A percentile compares a stretch with the other conserved stretches of the same genome.
phyloP scores from a whole-genome alignment of 345 rosid species.

The Eucalyptus marginata region DNA sequence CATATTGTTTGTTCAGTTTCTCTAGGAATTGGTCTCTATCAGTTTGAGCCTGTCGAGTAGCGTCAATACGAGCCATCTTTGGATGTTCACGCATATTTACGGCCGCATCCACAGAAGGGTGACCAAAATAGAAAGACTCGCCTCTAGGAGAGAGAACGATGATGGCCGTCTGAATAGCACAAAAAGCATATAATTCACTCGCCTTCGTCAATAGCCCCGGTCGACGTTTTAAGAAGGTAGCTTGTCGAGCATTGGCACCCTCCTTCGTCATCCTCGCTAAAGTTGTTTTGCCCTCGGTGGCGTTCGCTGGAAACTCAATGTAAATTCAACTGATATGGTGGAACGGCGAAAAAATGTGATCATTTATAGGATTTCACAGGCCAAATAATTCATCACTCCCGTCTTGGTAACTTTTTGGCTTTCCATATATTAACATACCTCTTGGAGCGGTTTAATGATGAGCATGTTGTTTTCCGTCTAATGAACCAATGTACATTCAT shows the following conservation, averaged over 20 bases:
- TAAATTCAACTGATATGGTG: not conserved
- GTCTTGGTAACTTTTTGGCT: not conserved
- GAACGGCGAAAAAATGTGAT: not conserved
- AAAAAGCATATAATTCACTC: conserved; percentile 23
- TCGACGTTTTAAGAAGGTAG: conserved; percentile 39
- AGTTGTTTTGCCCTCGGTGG: not conserved
- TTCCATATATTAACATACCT: not conserved
- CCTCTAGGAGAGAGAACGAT: conserved; percentile 50
- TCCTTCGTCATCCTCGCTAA: not conserved
- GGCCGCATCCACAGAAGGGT: conserved; percentile 26
- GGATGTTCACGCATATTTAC: conserved; percentile 5
- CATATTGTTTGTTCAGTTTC: not conserved
- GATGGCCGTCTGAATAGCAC: conserved; percentile 29
- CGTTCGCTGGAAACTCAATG: not conserved
- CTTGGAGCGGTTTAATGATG: not conserved
- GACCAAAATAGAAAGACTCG: conserved; percentile 35
- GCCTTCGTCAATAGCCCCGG: conserved; percentile 48
- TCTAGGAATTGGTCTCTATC: not conserved
- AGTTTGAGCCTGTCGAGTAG: not conserved
- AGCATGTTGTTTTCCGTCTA: not conserved
- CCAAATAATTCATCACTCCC: not conserved
- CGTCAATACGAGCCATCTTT: not conserved
- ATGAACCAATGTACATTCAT: not conserved
- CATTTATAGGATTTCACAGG: not conserved
- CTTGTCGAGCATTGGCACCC: conserved; percentile 17